Percentiles rank a stretch among this genome's conserved stretches.
These are phyloP conservation scores for Vitis amurensis DNA, from an alignment of 164 flowering plant genomes.

Conservation along the genomic window DNA sequence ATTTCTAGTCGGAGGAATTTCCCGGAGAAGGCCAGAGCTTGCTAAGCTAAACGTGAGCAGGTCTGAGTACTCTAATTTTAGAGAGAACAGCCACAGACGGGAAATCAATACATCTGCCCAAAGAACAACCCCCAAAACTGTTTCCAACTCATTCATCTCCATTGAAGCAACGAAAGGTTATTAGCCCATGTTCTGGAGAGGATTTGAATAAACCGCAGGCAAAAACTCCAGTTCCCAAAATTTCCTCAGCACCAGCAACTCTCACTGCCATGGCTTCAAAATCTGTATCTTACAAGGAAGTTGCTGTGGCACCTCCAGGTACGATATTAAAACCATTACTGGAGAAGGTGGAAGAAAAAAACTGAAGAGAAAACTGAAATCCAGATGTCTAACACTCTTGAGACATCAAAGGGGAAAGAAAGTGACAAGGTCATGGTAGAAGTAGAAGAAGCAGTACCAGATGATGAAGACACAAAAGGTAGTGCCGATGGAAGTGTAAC, in stretches of 20 bases:
- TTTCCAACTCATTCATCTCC: conserved; percentile 30
- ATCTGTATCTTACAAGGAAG: conserved; percentile 84
- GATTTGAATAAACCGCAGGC: conserved; percentile 32
- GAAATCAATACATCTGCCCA: conserved; percentile 33
- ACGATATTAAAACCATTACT: conserved; percentile 57
- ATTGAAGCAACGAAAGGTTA: conserved; percentile 29
- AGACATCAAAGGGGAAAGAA: conserved; percentile 31
- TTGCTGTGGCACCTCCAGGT: conserved; percentile 84
- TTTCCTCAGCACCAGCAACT: conserved; percentile 27
- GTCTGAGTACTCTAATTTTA: conserved; percentile 29
- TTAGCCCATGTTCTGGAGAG: conserved; percentile 19
- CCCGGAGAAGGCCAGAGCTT: conserved; percentile 41
- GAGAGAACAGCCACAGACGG: conserved; percentile 27
- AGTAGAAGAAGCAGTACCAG: conserved; percentile 18
- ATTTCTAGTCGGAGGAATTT: conserved; percentile 39
- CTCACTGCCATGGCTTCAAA: conserved; percentile 56
- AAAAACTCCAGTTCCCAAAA: conserved; percentile 26
- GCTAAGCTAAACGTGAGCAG: conserved; percentile 42
- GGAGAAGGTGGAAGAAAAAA: conserved; percentile 43
- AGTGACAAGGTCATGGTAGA: conserved; percentile 3
- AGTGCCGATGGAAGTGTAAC: conserved; percentile 22
- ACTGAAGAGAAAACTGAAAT: conserved; percentile 29
- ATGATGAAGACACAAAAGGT: conserved; percentile 30
- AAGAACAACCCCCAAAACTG: conserved; percentile 27
- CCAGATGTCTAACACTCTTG: conserved; percentile 14